Evolutionary conservation across 2,329 filamentous ascomycete genomes (phyloP), one percentile per base, ranked within the genome.

Genomic region (Cordyceps pruinosa): DNA sequence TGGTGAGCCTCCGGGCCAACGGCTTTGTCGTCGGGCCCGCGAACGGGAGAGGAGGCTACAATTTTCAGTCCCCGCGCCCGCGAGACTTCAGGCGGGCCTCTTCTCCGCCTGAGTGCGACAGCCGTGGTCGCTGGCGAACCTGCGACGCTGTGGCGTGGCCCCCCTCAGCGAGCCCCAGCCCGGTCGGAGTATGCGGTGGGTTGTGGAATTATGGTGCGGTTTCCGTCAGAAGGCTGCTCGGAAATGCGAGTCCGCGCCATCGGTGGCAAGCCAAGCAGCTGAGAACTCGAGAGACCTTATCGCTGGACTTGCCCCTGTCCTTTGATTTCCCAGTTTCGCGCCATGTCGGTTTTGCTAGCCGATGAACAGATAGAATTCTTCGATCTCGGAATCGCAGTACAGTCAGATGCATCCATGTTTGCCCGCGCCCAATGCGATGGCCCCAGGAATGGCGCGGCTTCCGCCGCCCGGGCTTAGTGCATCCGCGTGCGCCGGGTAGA

Each of bases 381-480:
- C 32, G 44, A 56, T 56, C 44, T 56, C 52, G 52, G 52, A 56
- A 56, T 56, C 52, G 52, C n/a, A 30, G 44, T 28, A 56, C 42
- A 56, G 52, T 48, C 52, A 56, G 52, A 56, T 34, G 52, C 19
- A 34, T 12, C 30, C 19, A 51, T 15, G 25, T 42, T 53, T 25
- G 39, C n/a, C 28, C 50, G 39, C 50, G 28, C 4, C 19, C n/a
- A 12, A 26, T 17, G 5, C 21, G 6, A 28, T 28, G 19, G 39
- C 5, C 34, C 34, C 23, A 19, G 13, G n/a, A 35, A 46, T 35
- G 51, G 51, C 30, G 39, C 23, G 51, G 51, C 32, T 54, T 54
- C 41, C 41, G 51, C 39, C 25, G 28, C 49, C 25, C 26, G 26
- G 48, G n/a, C 48, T 28, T 51, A 53, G 50, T 53, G 32, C n/a